Base-by-base conservation (phyloP, 2,329 filamentous ascomycete species). In the Nakataea oryzae region DNA sequence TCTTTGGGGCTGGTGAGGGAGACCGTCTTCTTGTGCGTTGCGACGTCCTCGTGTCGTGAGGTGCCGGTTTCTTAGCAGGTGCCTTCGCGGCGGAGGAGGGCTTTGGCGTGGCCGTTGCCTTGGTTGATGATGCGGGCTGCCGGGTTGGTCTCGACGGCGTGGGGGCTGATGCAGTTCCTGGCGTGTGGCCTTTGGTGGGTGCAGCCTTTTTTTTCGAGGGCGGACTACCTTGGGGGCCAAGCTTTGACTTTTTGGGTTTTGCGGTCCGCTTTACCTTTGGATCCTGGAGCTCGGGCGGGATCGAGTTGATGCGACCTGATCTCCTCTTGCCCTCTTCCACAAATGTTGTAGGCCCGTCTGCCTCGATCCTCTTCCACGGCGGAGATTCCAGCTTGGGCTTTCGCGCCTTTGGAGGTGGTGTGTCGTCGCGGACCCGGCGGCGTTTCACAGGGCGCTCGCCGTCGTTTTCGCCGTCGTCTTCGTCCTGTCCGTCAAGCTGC, bases 331-430 rank as follows among this genome's bases (percentile, higher is more conserved):
- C 91, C 83, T 82, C 89, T 76, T 82, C 84, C 57, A 89, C 83
- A 72, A 96, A 93, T 0, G 90, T 89, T 3, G 93, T 95, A 27
- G 95, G 95, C 0, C 95, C 95, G 30, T 96, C 90, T 54, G 89
- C 91, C 63, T 83, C 83, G 65, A 90, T 83, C 70, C 86, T 90
- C 78, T 95, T 97, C 95, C 95, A 99, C 27, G 95, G 95, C 66
- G 95, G 95, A 65, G 93, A 97, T 64, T 82, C 80, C 61, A 78
- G 76, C 75, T 87, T 79, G 21, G 72, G 69, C 70, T 74, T 69
- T 64, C 78, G 74, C 65, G 78, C 72, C 63, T 74, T 66, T 63
- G 63, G 69, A 3, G 73, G 70, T 0, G 65, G 64, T n/a, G 67
- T 64, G 69, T 70, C 41, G 79, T 81, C 65, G 72, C 76, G 78